Base-by-base conservation (phyloP, 495 filamentous ascomycete genomes). In the Aspergillus bertholletiae region DNA sequence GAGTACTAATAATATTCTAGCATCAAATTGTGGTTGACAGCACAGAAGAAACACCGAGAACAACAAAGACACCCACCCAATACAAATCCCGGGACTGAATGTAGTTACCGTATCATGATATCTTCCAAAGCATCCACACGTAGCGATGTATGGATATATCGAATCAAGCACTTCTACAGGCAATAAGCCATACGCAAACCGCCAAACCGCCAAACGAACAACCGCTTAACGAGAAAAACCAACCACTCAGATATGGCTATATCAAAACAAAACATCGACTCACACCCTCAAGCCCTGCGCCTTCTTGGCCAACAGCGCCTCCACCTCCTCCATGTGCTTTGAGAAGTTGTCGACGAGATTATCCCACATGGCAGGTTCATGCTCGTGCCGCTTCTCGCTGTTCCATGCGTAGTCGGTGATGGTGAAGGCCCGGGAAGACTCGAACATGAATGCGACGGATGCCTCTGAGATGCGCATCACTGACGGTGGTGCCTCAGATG, bases 401-500 rank as follows among this genome's bases (percentile, higher is more conserved):
- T 70, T 78, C 75, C 73, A 80, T 13, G 77, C 77, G 59, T 70
- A 82, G 12, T 81, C 77, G 0, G 77, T 78, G 41, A 80, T 77
- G 0, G 76, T 79, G 57, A 80, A 81, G 2, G 73, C 72, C 9
- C 76, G 63, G 20, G 66, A 68, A 37, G 73, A 80, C 66, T 85
- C 82, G 53, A 84, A 82, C 79, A 92, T 92, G 57, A 79, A 76
- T 6, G 78, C 79, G 18, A 83, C 69, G 1, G 74, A 72, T 1
- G 71, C 77, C 53, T 76, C 54, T 7, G 73, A 77, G 56, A 80
- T 80, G 20, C 70, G 69, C 73, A 72, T 76, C 24, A 66, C 72
- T 0, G 76, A 76, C 3, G 74, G 75, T 4, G 56, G 39, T 20
- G 57, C 56, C 8, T 72, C 72, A 28, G 84, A 80, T 8, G 81